phyloP scores from a whole-genome alignment of 306 rosid species.

The Fragaria iinumae region DNA sequence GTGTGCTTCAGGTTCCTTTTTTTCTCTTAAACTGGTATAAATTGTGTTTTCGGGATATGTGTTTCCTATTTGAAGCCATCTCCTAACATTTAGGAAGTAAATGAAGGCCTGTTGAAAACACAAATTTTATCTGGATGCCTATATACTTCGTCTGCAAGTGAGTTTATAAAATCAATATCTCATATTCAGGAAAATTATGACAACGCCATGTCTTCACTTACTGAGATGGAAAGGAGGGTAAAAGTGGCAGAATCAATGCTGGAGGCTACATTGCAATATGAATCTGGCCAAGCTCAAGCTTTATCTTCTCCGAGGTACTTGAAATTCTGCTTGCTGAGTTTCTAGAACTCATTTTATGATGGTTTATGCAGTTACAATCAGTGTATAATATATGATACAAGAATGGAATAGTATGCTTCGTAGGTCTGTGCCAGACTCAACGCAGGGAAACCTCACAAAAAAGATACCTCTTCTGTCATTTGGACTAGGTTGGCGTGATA shows the following conservation, averaged over 20 bases:
- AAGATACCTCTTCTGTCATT: conserved; percentile 62
- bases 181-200: conserved; percentile 87
- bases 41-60: background rate
- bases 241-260: conserved; percentile 85
- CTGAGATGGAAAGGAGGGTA: conserved; percentile 78
- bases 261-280: conserved; percentile 93
- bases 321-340: background rate
- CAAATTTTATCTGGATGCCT: background rate
- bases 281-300: conserved; percentile 93
- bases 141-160: background rate
- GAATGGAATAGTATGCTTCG: conserved; percentile 25
- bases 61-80: background rate
- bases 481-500: conserved; percentile 95
- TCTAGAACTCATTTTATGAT: background rate
- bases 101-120: background rate
- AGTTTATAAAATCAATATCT: conserved; percentile 4
- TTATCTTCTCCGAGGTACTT: conserved; percentile 66
- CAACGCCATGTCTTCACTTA: conserved; percentile 59
- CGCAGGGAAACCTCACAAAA: conserved; percentile 43
- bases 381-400: background rate
- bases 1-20: conserved; percentile 66
- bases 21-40: conserved; percentile 14
- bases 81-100: background rate
- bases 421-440: conserved; percentile 47
- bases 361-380: background rate